Percentiles rank a stretch among this genome's conserved stretches.
Conservation (phyloP, 495 filamentous ascomycete species). For the Trichocladium uniseriatum region DNA sequence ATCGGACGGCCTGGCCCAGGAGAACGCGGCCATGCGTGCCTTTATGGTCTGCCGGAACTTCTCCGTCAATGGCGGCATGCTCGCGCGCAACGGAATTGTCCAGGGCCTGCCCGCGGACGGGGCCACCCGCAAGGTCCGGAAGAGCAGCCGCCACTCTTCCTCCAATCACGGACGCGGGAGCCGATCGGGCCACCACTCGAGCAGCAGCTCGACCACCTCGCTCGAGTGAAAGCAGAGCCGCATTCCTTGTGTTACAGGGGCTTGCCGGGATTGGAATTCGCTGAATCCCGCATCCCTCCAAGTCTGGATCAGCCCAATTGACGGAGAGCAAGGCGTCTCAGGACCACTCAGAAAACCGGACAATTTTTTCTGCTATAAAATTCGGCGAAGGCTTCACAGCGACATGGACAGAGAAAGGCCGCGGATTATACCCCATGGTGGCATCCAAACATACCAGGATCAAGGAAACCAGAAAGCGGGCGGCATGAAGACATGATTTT, state of each 20-base stretch:
- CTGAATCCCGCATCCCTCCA: conserved; percentile 2
- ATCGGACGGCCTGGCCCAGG: conserved; percentile 72
- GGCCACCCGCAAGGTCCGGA: conserved; percentile 35
- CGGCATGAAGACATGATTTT: conserved; percentile 8
- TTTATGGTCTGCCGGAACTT: conserved; percentile 99
- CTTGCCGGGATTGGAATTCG: conserved; percentile 11
- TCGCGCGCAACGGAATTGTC: conserved; percentile 67
- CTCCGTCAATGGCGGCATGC: conserved; percentile 95
- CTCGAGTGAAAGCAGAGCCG: conserved; percentile 33
- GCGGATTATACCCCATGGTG: conserved; percentile 21
- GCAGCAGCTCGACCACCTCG: conserved; percentile 51
- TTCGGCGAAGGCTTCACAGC: conserved; percentile 43
- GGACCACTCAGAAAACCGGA: conserved; percentile 4
- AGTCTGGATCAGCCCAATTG: conserved; percentile 4
- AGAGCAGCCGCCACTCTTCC: conserved; percentile 39
- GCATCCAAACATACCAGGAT: conserved; percentile 11
- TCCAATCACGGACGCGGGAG: conserved; percentile 31
- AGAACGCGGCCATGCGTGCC: conserved; percentile 92
- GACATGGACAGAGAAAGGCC: conserved; percentile 16
- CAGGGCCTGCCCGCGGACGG: conserved; percentile 72
- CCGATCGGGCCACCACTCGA: conserved; percentile 41
- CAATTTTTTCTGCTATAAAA: conserved; percentile 31
- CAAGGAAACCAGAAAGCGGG: neutral
- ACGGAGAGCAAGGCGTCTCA: conserved; percentile 2
- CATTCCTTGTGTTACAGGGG: conserved; percentile 6